Base-by-base conservation (phyloP, 2,329 filamentous ascomycete genomes). In the Talaromyces islandicus region DNA sequence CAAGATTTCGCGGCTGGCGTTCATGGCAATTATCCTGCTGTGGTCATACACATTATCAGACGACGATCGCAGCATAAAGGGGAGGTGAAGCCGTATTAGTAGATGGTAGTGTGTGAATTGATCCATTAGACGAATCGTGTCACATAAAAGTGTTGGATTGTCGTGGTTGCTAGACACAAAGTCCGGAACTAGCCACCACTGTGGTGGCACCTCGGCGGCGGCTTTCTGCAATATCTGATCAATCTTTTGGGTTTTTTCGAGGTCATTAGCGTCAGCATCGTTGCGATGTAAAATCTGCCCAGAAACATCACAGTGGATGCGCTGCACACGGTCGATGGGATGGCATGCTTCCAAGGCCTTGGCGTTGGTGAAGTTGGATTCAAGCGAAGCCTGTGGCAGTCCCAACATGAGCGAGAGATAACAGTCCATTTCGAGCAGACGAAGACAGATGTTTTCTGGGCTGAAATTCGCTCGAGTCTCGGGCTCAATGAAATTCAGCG, bases 71-170 rank as follows among this genome's bases (percentile, higher is more conserved):
- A 85, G 74, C 69, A 85, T 80, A 52, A 81, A 84, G 0, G 83
- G 83, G 1, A 85, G 73, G 61, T 86, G 83, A 0, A 85, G 75
- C 9, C 82, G 75, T 35, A 81, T 77, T 7, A 84, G 70, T 3
- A 85, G 73, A 35, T 79, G 77, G 64, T 80, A 78, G 62, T 85
- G 80, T 2, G 77, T 74, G 52, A 85, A 74, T 60, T 85, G 83
- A 7, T 79, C 67, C 65, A 81, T 77, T 7, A 80, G 64, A 5
- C 73, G 71, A 5, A 68, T 61, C 35, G 71, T 73, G 41, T 77
- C 69, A 7, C 61, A 12, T 12, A 76, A 64, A 1, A 72, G 58
- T 2, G 69, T 63, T 27, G 66, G 58, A n/a, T 66, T 54, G 7
- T 62, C 38, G 17, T 54, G 59, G 29, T 60, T 52, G 17, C 50